Evolutionary conservation across 768 basidiomycete species (phyloP), one percentile per base, ranked within the genome.

Genomic region (Filobasidium floriforme): DNA sequence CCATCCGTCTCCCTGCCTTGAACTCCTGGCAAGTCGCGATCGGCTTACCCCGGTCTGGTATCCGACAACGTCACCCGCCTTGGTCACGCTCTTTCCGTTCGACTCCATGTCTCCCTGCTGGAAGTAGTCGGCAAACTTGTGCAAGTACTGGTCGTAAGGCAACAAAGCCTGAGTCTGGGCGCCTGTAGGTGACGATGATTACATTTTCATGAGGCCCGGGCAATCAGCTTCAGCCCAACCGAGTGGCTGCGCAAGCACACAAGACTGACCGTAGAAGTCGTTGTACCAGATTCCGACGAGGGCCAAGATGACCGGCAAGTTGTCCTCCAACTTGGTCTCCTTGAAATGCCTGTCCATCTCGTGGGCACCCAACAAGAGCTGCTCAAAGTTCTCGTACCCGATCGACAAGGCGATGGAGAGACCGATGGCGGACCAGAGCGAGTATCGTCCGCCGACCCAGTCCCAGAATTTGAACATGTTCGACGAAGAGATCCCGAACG

Each of bases 391-490:
- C 43, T 96, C 89, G 76, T 86, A 96, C 2, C 96, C 96, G 73
- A 98, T 89, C 55, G 87, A 88, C 60, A 98, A 82, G 44, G 90
- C 89, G 80, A 99, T 98, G 54, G 90, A 89, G 66, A 98, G 83
- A 66, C 96, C 96, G 72, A 99, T 97, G 37, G 96, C 94, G 68
- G 90, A 92, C 94, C 96, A 98, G 70, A 99, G 83, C 73, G 89
- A 92, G 85, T 99, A 99, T 69, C 94, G 86, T 29, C 96, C 96
- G 69, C 96, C 96, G 69, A 99, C 96, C 96, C 96, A 99, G 80
- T 98, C 96, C 94, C 94, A 99, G 86, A 99, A 98, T 77, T 89
- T 87, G 86, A 99, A 99, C 93, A 99, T 99, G 82, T 97, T 97
- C 71, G 84, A 84, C 67, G 86, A 79, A 55, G 88, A 83, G 75